Conservation (phyloP, 345 rosid species). For the Odontarrhena argentea region DNA sequence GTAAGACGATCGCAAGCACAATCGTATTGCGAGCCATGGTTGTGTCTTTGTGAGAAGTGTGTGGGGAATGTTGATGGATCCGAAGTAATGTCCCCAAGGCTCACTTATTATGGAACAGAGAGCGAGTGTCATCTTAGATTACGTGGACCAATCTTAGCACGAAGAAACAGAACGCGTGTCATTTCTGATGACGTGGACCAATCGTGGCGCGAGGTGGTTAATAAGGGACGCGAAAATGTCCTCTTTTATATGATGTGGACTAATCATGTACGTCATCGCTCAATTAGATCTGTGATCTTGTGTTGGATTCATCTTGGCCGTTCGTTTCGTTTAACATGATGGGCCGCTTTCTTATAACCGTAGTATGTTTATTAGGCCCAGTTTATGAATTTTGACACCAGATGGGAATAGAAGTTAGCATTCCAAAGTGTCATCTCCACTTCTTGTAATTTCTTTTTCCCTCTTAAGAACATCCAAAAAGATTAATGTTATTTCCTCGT, state of each 20-base stretch:
- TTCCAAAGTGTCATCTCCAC: too few species aligned
- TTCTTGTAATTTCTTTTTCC: too few species aligned
- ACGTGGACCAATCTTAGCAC: conserved; percentile 20
- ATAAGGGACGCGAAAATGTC: conserved; percentile 9
- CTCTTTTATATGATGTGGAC: conserved; percentile 22
- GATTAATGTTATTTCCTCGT: too few species aligned
- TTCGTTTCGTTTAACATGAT: not conserved
- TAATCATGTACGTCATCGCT: conserved; percentile 6
- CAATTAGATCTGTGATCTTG: conserved; percentile 27
- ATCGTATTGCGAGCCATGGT: conserved; percentile 33
- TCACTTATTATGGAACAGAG: conserved; percentile 8
- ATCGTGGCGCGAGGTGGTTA: conserved; percentile 39
- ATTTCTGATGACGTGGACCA: conserved; percentile 28
- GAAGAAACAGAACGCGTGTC: conserved; percentile 14
- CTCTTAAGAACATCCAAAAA: too few species aligned
- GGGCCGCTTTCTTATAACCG: not conserved
- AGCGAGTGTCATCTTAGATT: not conserved
- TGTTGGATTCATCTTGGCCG: conserved; percentile 26
- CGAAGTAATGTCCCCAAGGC: not conserved
- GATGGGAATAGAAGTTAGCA: too few species aligned
- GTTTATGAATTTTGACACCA: too few species aligned
- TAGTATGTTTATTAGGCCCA: not conserved
- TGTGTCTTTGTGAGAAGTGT: not conserved
- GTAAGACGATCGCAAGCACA: conserved; percentile 33
- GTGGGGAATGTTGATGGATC: not conserved